Evolutionary conservation across 169 alveolate species (phyloP).

Genomic region (Eimeria praecox): DNA sequence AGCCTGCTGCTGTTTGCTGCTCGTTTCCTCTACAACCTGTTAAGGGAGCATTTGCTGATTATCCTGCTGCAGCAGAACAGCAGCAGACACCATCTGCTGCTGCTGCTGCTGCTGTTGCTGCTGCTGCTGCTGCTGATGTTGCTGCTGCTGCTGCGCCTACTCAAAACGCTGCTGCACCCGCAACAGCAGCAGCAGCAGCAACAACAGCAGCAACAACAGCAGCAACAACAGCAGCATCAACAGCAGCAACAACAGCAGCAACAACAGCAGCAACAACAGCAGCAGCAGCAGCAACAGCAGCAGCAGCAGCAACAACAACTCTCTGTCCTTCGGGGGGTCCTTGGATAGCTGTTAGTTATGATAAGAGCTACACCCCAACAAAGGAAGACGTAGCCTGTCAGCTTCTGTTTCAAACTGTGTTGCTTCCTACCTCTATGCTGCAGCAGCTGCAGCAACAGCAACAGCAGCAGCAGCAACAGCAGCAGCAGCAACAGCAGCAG

Average conservation of each 20-base stretch:
- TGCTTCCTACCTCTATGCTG: background rate
- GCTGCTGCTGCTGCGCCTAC: too few species aligned
- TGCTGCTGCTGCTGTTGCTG: too few species aligned
- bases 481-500: constrained; percentile 28
- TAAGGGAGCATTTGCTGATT: background rate
- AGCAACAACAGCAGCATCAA: background rate
- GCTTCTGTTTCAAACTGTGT: background rate
- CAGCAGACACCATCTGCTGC: too few species aligned
- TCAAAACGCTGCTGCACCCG: too few species aligned
- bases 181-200: too few species aligned
- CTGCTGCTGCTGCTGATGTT: too few species aligned
- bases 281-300: constrained; percentile 38
- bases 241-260: background rate
- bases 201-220: background rate
- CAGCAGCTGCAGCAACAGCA: constrained; percentile 27
- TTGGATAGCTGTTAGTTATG: background rate
- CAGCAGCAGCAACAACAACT: constrained; percentile 27
- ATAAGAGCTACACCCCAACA: background rate
- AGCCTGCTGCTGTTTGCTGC: too few species aligned
- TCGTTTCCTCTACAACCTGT: background rate
- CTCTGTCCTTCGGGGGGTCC: background rate
- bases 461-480: constrained; percentile 20
- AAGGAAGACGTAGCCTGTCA: background rate
- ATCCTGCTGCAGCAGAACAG: background rate
- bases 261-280: constrained; percentile 2